A percentile compares a stretch with the other conserved stretches of the same genome.
Conservation (phyloP, 495 filamentous ascomycete species). For the Talaromyces wortmannii region DNA sequence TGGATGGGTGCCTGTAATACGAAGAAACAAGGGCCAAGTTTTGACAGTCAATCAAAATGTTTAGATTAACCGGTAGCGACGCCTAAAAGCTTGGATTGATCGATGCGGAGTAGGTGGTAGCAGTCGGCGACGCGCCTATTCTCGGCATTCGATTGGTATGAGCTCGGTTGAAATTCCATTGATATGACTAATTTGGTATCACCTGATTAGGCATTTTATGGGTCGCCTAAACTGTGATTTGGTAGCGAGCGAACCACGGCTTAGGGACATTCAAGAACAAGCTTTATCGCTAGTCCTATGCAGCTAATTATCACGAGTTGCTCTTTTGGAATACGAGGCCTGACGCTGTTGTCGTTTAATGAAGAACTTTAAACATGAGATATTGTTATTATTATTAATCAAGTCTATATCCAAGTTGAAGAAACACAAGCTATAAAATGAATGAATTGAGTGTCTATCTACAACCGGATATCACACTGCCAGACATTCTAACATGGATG, state of each 20-base stretch:
- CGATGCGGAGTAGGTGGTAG: background rate
- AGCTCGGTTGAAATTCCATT: background rate
- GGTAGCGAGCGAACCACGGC: background rate
- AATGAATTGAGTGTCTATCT: background rate
- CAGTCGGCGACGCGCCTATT: background rate
- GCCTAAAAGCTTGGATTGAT: background rate
- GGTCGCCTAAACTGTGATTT: background rate
- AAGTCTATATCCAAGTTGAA: background rate
- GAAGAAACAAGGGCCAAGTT: background rate
- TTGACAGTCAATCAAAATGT: background rate
- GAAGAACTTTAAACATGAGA: background rate
- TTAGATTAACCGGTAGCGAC: background rate
- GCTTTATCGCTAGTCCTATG: background rate
- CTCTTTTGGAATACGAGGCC: background rate
- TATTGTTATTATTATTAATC: background rate
- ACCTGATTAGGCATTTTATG: background rate
- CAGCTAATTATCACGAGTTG: background rate
- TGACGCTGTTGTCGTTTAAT: background rate
- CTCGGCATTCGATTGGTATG: background rate
- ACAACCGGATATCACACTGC: background rate
- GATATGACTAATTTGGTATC: background rate
- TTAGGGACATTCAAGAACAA: background rate
- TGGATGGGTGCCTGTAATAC: background rate
- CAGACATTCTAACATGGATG: background rate
- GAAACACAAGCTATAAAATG: background rate